Evolutionary conservation across 2,329 filamentous ascomycete genomes (phyloP).

Genomic region (Penicillium sclerotigenum): DNA sequence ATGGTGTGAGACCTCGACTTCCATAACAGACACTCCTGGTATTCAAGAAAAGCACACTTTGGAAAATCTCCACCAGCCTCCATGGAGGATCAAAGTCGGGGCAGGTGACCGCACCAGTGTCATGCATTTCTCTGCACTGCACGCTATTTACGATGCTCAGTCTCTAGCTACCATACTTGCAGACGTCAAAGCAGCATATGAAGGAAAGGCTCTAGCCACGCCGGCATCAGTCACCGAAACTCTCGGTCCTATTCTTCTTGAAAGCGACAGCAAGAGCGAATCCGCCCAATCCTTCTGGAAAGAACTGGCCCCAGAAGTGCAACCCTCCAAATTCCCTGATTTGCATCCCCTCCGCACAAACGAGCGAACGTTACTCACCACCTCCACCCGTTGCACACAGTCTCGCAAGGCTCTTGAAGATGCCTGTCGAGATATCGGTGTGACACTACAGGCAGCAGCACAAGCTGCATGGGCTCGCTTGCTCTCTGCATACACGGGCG

Average conservation of each 20-base stretch:
- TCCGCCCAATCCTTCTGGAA: constrained; percentile 61
- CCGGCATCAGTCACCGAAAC: constrained; percentile 42
- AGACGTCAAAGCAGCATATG: constrained; percentile 52
- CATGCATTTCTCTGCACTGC: constrained; percentile 62
- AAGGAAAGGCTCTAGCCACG: constrained; percentile 21
- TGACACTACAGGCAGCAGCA: constrained; percentile 72
- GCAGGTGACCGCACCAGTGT: constrained; percentile 23
- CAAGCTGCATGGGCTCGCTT: constrained; percentile 77
- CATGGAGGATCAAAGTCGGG: constrained; percentile 61
- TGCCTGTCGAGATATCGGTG: constrained; percentile 55
- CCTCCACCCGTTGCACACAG: constrained; percentile 39
- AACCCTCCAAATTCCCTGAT: constrained; percentile 70
- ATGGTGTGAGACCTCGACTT: constrained; percentile 32
- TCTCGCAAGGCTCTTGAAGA: constrained; percentile 51
- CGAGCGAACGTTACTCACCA: constrained; percentile 34
- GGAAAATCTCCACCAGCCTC: constrained; percentile 51
- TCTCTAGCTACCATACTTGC: constrained; percentile 65
- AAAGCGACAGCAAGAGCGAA: constrained; percentile 31
- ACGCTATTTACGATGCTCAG: constrained; percentile 81
- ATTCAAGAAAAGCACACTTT: constrained; percentile 34
- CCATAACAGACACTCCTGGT: not conserved
- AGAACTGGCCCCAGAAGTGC: constrained; percentile 49
- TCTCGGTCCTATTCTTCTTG: constrained; percentile 46
- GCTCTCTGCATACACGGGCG: constrained; percentile 72
- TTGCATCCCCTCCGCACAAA: constrained; percentile 60